A percentile compares a stretch with the other conserved stretches of the same genome.
These are phyloP conservation scores for Rubus parviflorus DNA, from an alignment of 306 rosid genomes.

Conservation along the genomic window DNA sequence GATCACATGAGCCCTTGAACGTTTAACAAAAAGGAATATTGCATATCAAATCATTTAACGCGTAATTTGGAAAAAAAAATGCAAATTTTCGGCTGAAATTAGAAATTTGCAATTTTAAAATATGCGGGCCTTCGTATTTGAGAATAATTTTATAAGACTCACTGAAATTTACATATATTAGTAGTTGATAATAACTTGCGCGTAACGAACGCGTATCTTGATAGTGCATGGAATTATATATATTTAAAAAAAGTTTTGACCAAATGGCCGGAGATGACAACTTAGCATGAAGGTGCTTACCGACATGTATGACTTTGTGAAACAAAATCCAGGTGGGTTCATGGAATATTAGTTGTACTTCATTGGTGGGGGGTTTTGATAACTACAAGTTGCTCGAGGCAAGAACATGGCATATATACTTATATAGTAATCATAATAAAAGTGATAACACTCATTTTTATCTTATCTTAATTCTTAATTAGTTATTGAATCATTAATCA, in stretches of 20 bases:
- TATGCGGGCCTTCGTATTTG: no score
- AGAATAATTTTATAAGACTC: no score
- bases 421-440: not conserved
- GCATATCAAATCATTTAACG: no score
- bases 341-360: not conserved
- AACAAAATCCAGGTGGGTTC: slow-evolving; percentile 18
- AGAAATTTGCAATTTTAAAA: no score
- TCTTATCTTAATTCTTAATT: not conserved
- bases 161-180: no score
- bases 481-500: not conserved
- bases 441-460: not conserved
- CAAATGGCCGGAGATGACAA: not conserved
- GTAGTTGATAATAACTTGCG: no score
- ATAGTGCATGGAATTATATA: not conserved
- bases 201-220: not conserved
- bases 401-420: not conserved
- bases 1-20: no score
- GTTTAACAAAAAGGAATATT: no score
- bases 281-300: not conserved
- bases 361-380: not conserved
- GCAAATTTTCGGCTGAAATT: no score
- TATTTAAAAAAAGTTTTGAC: not conserved
- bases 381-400: not conserved
- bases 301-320: slow-evolving; percentile 3
- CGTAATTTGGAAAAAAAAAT: no score